Percentiles rank a stretch among this genome's conserved stretches.
These are phyloP conservation scores for Solanum hybrid DNA, from an alignment of 305 asterid species.

Conservation along the genomic window DNA sequence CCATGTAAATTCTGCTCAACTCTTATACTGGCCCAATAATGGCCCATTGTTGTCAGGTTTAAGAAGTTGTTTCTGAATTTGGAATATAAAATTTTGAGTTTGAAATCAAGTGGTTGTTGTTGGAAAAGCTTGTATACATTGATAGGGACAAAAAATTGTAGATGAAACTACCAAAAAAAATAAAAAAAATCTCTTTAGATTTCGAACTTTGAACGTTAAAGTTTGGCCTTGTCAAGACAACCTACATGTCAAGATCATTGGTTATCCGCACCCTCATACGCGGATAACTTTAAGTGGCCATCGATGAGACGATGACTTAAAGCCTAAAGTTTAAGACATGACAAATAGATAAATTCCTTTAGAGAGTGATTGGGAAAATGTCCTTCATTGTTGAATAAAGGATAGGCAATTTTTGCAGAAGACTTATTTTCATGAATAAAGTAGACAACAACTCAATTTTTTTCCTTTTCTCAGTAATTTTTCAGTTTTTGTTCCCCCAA, in stretches of 20 bases:
- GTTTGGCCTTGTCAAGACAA: too few species aligned
- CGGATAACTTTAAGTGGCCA: too few species aligned
- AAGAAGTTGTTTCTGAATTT: neutral
- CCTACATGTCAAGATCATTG: neutral
- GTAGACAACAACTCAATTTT: neutral
- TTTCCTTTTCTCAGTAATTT: neutral
- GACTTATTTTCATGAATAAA: neutral
- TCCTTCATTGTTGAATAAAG: neutral
- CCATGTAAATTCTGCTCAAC: neutral
- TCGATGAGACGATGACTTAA: too few species aligned
- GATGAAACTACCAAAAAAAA: neutral
- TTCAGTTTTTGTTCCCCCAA: neutral
- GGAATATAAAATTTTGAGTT: neutral
- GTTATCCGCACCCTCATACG: too few species aligned
- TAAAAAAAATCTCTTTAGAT: too few species aligned
- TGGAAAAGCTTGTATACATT: neutral
- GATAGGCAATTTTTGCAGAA: neutral
- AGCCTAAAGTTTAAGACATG: neutral
- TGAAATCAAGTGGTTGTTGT: neutral
- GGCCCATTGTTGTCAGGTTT: neutral
- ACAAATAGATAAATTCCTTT: neutral
- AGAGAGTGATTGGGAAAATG: neutral
- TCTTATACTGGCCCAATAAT: neutral
- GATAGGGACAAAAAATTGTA: neutral
- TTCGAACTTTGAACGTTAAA: too few species aligned